Evolutionary conservation across 371 early-diverging fungal species (phyloP), one percentile per base, ranked within the genome.

Genomic region (Lichtheimia ornata): DNA sequence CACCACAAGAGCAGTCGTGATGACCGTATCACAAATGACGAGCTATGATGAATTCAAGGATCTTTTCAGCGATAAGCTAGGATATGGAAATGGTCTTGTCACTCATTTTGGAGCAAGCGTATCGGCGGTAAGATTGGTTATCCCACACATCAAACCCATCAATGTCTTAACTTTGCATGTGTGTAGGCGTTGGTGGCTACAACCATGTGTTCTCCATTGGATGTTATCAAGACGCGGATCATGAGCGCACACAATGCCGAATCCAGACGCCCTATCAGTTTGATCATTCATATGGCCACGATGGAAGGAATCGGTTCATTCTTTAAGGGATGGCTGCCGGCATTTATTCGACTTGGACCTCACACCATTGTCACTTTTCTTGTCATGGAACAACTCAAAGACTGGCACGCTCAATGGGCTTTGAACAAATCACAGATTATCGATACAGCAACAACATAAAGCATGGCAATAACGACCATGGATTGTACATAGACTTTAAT

Each of bases 101-200:
- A 71, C 85, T 45, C 95, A 96, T 65, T 91, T 94, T 61, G 64
- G 76, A n/a, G 84, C 91, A 5, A 91, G 92, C 71, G 66, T 91
- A 0, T 64, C 91, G 40, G 92, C 95, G 47, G 87, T 87, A 84
- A 76, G 84, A 75, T 40, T 24, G 24, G 14, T 50, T 43, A 25
- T 24, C 17, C 13, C n/a, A 2, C 13, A 3, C 30, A 27, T 20
- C 6, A 44, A 67, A 2, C 35, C 22, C 22, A 22, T 2, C 35
- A 11, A 35, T 35, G 35, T 35, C 11, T 35, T 35, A 11, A 35
- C 2, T 35, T 2, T 52, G 14, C 13, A 1, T 52, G 12, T 54
- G 41, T 4, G 30, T 44, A 72, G 53, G 88, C 87, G 14, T 72
- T 89, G 47, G 83, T 89, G 3, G 88, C 92, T 0, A 91, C 92